Evolutionary conservation across 768 basidiomycete species (phyloP).

Genomic region (Podaxis rugospora): DNA sequence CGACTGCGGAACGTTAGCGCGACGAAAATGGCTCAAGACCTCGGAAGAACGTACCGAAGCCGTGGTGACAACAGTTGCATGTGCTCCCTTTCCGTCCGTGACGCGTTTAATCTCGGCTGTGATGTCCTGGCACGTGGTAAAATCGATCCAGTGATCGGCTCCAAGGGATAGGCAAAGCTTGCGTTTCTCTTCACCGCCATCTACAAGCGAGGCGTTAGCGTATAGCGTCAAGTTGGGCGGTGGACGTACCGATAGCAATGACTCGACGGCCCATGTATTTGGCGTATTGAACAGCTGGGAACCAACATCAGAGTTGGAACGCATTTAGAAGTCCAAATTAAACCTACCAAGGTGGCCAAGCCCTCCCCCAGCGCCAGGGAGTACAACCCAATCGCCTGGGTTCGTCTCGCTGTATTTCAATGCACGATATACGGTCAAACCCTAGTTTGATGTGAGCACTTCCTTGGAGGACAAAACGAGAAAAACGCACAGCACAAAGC

Average conservation of each 20-base stretch:
- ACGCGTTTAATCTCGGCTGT: conserved; percentile 58
- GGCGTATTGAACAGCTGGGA: conserved; percentile 75
- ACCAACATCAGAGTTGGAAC: background rate
- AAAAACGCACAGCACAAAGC: conserved; percentile 63
- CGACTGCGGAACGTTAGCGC: conserved; percentile 16
- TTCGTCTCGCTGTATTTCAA: conserved; percentile 65
- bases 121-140: conserved; percentile 60
- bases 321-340: background rate
- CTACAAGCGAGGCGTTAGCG: conserved; percentile 26
- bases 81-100: conserved; percentile 68
- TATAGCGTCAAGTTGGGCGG: background rate
- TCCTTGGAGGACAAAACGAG: background rate
- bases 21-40: background rate
- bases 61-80: conserved; percentile 61
- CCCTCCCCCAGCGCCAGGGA: conserved; percentile 79
- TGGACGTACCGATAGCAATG: conserved; percentile 58
- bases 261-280: conserved; percentile 72
- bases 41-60: conserved; percentile 33
- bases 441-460: conserved; percentile 31
- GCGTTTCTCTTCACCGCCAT: conserved; percentile 72
- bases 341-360: conserved; percentile 71
- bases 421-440: conserved; percentile 83
- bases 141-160: conserved; percentile 79
- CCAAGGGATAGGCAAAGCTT: conserved; percentile 58
- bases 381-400: conserved; percentile 71